These are phyloP conservation scores for Martensiomyces pterosporus DNA, from an alignment of 192 early-diverging fungal species.

Conservation along the genomic window DNA sequence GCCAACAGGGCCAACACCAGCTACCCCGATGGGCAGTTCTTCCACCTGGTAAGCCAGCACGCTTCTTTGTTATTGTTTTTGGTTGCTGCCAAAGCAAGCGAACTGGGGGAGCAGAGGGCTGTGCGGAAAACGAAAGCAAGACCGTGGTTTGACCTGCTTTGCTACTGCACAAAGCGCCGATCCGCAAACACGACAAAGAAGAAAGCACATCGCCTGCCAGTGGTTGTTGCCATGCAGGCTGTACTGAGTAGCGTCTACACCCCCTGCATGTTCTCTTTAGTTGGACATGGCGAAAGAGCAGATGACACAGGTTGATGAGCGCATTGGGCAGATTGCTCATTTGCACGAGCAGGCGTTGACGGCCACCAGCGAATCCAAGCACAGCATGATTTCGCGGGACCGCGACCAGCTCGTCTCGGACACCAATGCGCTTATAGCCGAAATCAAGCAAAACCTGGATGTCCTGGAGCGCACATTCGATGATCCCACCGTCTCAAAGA, in stretches of 20 bases:
- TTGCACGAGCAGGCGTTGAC: constrained; percentile 5
- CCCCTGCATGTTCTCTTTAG: no score
- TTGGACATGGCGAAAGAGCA: constrained; percentile 20
- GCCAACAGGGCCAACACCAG: constrained; percentile 4
- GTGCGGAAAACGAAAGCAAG: no score
- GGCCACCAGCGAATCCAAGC: constrained; percentile 2
- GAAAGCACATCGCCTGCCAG: no score
- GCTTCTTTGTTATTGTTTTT: no score
- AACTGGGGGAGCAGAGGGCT: no score
- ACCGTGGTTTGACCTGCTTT: no score
- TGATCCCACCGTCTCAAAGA: background rate
- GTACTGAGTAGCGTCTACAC: no score
- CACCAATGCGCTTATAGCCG: background rate
- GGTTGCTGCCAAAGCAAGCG: no score
- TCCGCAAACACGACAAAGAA: no score
- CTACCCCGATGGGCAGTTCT: constrained; percentile 38
- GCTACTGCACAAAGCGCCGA: no score
- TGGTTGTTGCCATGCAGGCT: no score
- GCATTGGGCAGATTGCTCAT: background rate
- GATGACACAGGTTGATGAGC: background rate
- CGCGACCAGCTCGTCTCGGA: constrained; percentile 2
- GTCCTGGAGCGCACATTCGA: background rate
- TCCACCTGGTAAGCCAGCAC: no score
- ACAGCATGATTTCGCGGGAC: background rate
- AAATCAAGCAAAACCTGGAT: background rate